phyloP scores from a whole-genome alignment of 345 rosid species.

The Abelmoschus esculentus region DNA sequence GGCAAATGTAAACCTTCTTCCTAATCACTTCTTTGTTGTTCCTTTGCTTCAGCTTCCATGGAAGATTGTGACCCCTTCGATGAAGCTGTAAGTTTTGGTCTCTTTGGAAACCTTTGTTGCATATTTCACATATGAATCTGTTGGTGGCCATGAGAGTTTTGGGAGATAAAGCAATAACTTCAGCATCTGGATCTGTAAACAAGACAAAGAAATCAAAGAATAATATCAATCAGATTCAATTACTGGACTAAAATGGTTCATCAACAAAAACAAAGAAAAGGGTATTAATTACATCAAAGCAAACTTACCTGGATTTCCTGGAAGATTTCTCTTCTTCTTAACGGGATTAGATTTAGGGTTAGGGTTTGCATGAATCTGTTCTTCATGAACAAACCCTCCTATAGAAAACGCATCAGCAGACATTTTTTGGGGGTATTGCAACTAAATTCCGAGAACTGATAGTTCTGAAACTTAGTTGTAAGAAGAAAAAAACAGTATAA shows the following conservation, averaged over 20 bases:
- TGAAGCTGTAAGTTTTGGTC: conserved; percentile 96
- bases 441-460: conserved; percentile 15
- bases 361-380: conserved; percentile 52
- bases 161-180: conserved; percentile 88
- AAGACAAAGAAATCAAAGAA: neutral
- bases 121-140: conserved; percentile 84
- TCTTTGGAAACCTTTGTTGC: conserved; percentile 95
- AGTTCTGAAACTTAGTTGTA: conserved; percentile 21
- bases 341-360: conserved; percentile 41
- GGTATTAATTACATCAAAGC: neutral
- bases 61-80: conserved; percentile 90
- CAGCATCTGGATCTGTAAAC: conserved; percentile 91
- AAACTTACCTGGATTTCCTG: conserved; percentile 81
- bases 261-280: neutral
- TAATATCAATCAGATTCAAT: neutral
- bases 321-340: conserved; percentile 62
- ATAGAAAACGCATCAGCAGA: conserved; percentile 55
- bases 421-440: conserved; percentile 20
- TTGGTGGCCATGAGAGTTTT: conserved; percentile 90
- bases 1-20: conserved; percentile 87
- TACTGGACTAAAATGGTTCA: neutral
- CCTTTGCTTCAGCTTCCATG: conserved; percentile 89
- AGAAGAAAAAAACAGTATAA: conserved; percentile 31
- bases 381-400: conserved; percentile 43
- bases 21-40: conserved; percentile 48